These are phyloP conservation scores for Talaromyces sp. DNA, from an alignment of 2,329 filamentous ascomycete species.

Conservation along the genomic window DNA sequence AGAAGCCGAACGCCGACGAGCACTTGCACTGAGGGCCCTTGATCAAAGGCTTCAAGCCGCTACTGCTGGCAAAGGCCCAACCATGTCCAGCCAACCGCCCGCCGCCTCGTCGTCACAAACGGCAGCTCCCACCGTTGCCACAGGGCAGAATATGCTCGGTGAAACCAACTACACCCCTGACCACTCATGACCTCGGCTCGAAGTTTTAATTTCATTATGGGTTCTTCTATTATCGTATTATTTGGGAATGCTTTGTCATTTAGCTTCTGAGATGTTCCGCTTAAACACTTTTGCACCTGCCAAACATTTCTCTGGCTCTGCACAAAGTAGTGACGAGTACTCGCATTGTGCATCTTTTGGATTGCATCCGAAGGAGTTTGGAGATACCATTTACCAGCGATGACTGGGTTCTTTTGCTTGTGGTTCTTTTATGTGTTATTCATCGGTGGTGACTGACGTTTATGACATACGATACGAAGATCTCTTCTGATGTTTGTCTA, in stretches of 20 bases:
- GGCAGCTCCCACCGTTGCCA: slow-evolving; percentile 50
- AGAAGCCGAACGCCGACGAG: slow-evolving; percentile 84
- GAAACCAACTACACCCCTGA: slow-evolving; percentile 68
- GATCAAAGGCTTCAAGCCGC: slow-evolving; percentile 90
- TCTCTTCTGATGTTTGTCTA: not conserved
- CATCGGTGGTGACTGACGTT: not conserved
- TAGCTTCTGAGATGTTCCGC: not conserved
- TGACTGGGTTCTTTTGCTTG: not conserved
- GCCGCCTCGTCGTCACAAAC: slow-evolving; percentile 36
- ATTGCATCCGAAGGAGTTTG: slow-evolving; percentile 7
- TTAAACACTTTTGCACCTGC: not conserved
- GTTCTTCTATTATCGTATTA: not conserved
- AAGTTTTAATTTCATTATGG: not conserved
- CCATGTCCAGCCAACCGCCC: slow-evolving; percentile 24
- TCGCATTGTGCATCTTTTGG: not conserved
- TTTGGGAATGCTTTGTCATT: not conserved
- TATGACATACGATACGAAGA: not conserved
- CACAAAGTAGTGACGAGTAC: not conserved
- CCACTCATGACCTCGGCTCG: slow-evolving; percentile 29
- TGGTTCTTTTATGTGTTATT: not conserved
- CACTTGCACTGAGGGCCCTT: slow-evolving; percentile 81
- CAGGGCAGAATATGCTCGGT: slow-evolving; percentile 56
- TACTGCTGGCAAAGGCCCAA: slow-evolving; percentile 46
- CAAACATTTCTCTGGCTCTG: not conserved
- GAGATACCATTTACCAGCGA: slow-evolving; percentile 8